Base-by-base conservation (phyloP, 805 yeast genomes). In the Candida arabinofermentans region DNA sequence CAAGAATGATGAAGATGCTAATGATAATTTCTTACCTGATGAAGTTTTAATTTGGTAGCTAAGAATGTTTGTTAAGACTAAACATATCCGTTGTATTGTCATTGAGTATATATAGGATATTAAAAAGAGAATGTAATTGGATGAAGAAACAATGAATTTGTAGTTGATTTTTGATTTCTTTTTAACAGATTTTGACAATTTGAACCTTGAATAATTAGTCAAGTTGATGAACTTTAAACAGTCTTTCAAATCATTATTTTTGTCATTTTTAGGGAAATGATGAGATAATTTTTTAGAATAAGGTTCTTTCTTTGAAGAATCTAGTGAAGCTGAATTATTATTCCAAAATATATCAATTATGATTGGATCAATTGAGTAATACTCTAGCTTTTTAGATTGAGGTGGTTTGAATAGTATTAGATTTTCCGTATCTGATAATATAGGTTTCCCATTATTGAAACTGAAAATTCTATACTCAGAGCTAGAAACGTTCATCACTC, bases 301-400 rank as follows among this genome's bases (percentile, higher is more conserved):
- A 18, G 45, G 49, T 13, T 56, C 54, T 13, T 49, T 50, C 6
- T 44, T 24, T 5, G 31, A 30, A 16, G 50, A 51, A n/a, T 45
- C 47, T 8, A 46, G 34, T 7, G 44, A 35, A 26, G 9, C 27
- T 13, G 37, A 35, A 10, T 50, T 39, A 10, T 50, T 39, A 5
- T 56, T 56, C 66, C 65, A 62, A 33, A 71, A 70, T 3, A 74
- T 70, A 48, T 81, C 83, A 8, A 89, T 70, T 3, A 78, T 64
- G 3, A 88, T 84, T 0, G 96, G 95, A n/a, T 71, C 66, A 3
- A 81, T 58, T 0, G 96, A 81, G 49, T 78, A 83, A 58, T 85
- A 87, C 50, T 89, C 96, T 70, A 90, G 71, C 44, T 76, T 73
- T 23, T 70, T 70, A 16, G 83, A 77, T 34, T 75, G 72, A 0